Conservation (phyloP, 352 stramenopile genomes). For the Aphanomyces cochlioides region DNA sequence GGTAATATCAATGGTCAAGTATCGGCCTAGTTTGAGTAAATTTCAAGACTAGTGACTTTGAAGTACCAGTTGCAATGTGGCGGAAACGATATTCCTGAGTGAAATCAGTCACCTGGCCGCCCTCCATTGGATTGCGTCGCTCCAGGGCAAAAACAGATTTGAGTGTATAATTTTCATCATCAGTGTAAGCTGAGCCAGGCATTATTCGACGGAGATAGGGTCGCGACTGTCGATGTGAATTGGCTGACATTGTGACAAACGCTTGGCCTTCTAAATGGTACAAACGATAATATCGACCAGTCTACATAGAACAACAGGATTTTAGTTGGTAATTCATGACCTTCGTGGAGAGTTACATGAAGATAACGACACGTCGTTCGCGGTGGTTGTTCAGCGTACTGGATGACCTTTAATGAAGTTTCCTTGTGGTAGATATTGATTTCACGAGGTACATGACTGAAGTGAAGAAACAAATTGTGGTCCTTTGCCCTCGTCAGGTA, state of each 20-base stretch:
- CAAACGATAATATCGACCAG: conserved; percentile 16
- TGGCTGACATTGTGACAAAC: conserved; percentile 10
- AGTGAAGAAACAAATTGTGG: conserved; percentile 4
- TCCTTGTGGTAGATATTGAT: conserved; percentile 20
- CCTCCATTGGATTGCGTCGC: neutral
- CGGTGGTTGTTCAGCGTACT: neutral
- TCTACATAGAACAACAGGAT: neutral
- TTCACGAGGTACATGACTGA: neutral
- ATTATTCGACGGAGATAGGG: conserved; percentile 13
- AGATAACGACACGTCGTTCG: no score
- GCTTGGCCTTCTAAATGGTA: conserved; percentile 25
- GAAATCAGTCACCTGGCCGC: neutral
- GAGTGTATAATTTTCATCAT: neutral
- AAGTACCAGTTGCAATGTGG: conserved; percentile 15
- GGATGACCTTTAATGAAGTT: neutral
- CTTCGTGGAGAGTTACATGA: no score
- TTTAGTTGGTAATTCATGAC: neutral
- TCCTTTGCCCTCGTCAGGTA: conserved; percentile 12
- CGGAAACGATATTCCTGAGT: neutral
- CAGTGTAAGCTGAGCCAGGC: neutral
- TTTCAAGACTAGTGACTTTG: neutral
- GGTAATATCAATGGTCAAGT: no score
- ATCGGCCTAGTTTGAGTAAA: no score
- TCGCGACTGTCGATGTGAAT: neutral
- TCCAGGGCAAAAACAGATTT: conserved; percentile 23